Evolutionary conservation across 129 eudicot genomes (phyloP), one percentile per base, ranked within the genome.

Genomic region (Centrapalus pauciflorus): DNA sequence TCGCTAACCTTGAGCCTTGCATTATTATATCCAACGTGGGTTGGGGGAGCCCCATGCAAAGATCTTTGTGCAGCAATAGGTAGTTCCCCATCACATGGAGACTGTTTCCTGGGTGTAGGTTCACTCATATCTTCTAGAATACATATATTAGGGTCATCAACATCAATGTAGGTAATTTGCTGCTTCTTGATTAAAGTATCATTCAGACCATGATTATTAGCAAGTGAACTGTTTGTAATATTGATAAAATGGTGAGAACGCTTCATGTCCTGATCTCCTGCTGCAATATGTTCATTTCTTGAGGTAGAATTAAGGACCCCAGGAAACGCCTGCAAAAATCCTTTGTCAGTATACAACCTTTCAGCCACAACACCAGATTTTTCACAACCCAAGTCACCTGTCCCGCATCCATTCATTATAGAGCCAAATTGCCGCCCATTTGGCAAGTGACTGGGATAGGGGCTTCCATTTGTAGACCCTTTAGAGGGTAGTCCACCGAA

Each of bases 71-170:
- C 49, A 51, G 76, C 65, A 56, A 41, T 74, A 73, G 62, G 76
- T 21, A 78, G 48, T 71, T 81, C 81, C 41, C 46, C 77, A 76
- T 55, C 77, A 20, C 63, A 48, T 50, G 77, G 60, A 40, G 37
- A 55, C 8, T 20, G 74, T 43, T 68, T 79, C 6, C 38, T 61
- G 5, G 73, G 83, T 46, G 82, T 74, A 64, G 89, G 88, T 30
- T 37, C 85, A 85, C 92, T 88, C 73, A 80, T 63, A 70, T 92
- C 82, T 79, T 93, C 98, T 64, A 88, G 77, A 77, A 93, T 84
- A 76, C 85, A 83, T 20, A 93, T 66, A 76, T 93, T 96, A 52
- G 79, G 68, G 30, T 88, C 95, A 71, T 85, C 91, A 46, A 66
- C 68, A 32, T 82, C 90, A 61, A 58, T 77, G 27, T 51, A 46